phyloP scores from a whole-genome alignment of 2,329 filamentous ascomycete species.

The Neofusicoccum sp. region DNA sequence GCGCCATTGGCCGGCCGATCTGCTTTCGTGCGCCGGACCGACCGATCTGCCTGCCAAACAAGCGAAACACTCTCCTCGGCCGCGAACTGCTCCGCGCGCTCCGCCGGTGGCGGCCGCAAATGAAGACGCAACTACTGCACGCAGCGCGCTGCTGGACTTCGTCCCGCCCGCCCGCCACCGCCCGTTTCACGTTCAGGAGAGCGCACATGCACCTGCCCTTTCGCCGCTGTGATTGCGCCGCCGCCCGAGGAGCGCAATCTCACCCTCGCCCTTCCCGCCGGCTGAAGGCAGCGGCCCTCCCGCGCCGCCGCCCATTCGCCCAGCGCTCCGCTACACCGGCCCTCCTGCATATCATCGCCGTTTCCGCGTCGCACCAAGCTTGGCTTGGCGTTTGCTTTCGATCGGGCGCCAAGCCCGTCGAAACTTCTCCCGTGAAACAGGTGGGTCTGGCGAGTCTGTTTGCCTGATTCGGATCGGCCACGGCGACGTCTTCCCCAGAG shows the following conservation, averaged over 20 bases:
- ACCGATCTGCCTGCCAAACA: not conserved
- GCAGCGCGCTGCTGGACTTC: not conserved
- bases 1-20: conserved; percentile 10
- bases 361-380: conserved; percentile 8
- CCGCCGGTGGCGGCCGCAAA: not conserved
- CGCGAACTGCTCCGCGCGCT: not conserved
- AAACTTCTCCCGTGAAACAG: not conserved
- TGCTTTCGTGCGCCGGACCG: not conserved
- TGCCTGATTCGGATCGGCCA: not conserved
- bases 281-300: not conserved
- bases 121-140: not conserved
- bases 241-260: not conserved
- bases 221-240: not conserved
- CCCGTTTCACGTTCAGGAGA: conserved; percentile 8
- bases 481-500: not conserved
- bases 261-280: not conserved
- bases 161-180: not conserved
- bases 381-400: conserved; percentile 4
- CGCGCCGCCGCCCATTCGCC: not conserved
- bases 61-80: not conserved
- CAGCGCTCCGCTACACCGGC: not conserved
- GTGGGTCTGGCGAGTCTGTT: not conserved
- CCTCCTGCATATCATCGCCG: not conserved
- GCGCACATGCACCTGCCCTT: not conserved
- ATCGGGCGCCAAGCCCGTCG: not conserved